Evolutionary conservation across 768 basidiomycete species (phyloP), one percentile per base, ranked within the genome.

Genomic region (Termitomyces sp.): DNA sequence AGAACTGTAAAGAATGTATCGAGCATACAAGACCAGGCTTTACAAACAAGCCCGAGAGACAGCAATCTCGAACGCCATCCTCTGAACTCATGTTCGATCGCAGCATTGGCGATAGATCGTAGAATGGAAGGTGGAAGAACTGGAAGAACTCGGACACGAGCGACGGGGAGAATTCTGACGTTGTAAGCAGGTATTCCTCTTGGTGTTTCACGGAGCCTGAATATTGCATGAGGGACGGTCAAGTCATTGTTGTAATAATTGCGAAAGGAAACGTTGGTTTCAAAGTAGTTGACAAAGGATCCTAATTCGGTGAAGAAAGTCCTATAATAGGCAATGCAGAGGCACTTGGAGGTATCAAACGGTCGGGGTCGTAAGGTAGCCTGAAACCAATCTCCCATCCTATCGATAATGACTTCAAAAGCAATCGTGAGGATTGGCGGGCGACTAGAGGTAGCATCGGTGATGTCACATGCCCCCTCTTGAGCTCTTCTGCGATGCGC

Each of bases 1-100:
- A 61, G 43, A 20, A 54, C 20, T 2, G 20, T 33, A 36, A 63
- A 63, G 54, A 61, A 63, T 14, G 54, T 40, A 43, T 63, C 63
- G 26, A 63, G 53, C 18, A 61, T 49, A 40, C 56, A 52, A 36
- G 59, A 57, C 60, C 63, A 63, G 35, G 60, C 46, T 36, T 61
- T 63, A 46, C 56, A 60, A 2, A 61, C 60, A 16, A 61, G 18
- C 1, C 55, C 63, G 8, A 61, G 32, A n/a, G 56, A 63, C 32
- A 57, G 38, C 5, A 63, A 10, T 9, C 40, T 6, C 9, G 59
- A 43, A 16, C 63, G 53, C 63, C 63, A 63, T n/a, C 50, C 56
- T 20, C 35, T 33, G 12, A 23, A 10, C 30, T 48, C 32, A 47
- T 44, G 50, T 23, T 58, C 41, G 23, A 38, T 26, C 5, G 55